phyloP scores from a whole-genome alignment of 2,329 filamentous ascomycete species.

The Ophiocordyceps camponoti-saundersi region DNA sequence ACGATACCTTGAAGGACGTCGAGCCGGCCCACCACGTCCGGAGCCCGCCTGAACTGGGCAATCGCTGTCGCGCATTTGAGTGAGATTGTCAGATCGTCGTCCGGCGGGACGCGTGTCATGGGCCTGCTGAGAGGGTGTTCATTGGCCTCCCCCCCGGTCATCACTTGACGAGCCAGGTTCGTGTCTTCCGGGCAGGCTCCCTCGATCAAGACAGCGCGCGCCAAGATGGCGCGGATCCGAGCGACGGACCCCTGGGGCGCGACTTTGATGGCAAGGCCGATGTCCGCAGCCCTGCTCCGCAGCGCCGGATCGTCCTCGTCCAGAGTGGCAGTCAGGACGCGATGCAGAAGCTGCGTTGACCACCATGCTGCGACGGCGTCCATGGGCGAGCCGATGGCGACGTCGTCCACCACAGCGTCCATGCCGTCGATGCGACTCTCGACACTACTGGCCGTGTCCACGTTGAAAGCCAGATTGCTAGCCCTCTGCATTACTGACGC shows the following conservation, averaged over 20 bases:
- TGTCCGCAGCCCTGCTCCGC: slow-evolving; percentile 18
- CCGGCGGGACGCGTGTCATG: slow-evolving; percentile 19
- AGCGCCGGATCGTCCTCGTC: slow-evolving; percentile 24
- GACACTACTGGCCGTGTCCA: slow-evolving; percentile 51
- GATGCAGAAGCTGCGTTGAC: slow-evolving; percentile 58
- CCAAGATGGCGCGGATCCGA: slow-evolving; percentile 40
- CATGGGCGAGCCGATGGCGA: slow-evolving; percentile 68
- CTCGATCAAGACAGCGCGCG: slow-evolving; percentile 37
- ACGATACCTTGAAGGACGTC: slow-evolving; percentile 31
- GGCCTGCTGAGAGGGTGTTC: slow-evolving; percentile 15
- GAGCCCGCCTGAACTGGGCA: slow-evolving; percentile 34
- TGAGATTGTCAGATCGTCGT: slow-evolving; percentile 37
- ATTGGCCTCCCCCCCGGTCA: slow-evolving; percentile 16
- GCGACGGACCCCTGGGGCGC: slow-evolving; percentile 68
- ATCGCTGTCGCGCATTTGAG: slow-evolving; percentile 44
- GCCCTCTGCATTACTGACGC: slow-evolving; percentile 66
- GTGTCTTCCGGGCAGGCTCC: slow-evolving; percentile 39
- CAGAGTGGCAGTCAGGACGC: slow-evolving; percentile 47
- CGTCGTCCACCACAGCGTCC: slow-evolving; percentile 72
- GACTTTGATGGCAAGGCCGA: slow-evolving; percentile 52
- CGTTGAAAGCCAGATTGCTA: slow-evolving; percentile 81
- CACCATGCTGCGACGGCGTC: slow-evolving; percentile 88
- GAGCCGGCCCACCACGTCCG: slow-evolving; percentile 19
- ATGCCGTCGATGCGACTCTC: slow-evolving; percentile 51
- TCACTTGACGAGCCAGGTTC: slow-evolving; percentile 34